phyloP scores from a whole-genome alignment of 495 filamentous ascomycete species.

The Hypoxylon cercidicola region DNA sequence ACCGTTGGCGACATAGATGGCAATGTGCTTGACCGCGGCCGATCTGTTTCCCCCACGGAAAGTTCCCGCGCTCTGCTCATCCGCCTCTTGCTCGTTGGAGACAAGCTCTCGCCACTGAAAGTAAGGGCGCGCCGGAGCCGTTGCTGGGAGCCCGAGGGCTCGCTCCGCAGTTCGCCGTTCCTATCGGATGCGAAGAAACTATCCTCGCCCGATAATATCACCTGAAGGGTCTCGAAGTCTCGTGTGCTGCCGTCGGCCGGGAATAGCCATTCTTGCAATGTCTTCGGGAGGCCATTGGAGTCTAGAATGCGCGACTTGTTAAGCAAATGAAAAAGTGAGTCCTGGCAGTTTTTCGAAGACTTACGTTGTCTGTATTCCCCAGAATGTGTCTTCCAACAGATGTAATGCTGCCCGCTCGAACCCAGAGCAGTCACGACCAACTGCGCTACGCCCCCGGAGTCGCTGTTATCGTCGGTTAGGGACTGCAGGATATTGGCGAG shows the following conservation, averaged over 20 bases:
- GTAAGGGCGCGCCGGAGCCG: conserved; percentile 42
- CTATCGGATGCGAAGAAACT: conserved; percentile 56
- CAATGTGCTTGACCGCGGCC: conserved; percentile 42
- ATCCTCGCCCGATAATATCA: conserved; percentile 54
- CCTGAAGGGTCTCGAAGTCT: conserved; percentile 53
- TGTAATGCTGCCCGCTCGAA: conserved; percentile 42
- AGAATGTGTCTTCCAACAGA: conserved; percentile 44
- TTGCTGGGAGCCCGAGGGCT: conserved; percentile 24
- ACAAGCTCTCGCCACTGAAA: conserved; percentile 23
- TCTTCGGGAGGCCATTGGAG: conserved; percentile 51
- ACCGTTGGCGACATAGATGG: conserved; percentile 36
- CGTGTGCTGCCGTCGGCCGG: conserved; percentile 49
- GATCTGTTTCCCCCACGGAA: conserved; percentile 26
- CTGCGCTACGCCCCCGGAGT: conserved; percentile 41
- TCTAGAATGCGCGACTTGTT: conserved; percentile 36
- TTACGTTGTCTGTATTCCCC: conserved; percentile 45
- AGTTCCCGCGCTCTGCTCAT: conserved; percentile 32
- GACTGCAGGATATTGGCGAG: conserved; percentile 36
- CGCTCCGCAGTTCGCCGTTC: conserved; percentile 50
- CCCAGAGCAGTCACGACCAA: conserved; percentile 44
- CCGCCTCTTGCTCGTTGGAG: conserved; percentile 15
- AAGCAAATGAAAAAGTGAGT: neutral
- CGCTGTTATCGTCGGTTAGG: conserved; percentile 31
- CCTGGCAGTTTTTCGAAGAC: neutral
- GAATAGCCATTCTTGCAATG: conserved; percentile 53